These are phyloP conservation scores for Pterulicium gracile DNA, from an alignment of 1,284 basidiomycete species.

Conservation along the genomic window DNA sequence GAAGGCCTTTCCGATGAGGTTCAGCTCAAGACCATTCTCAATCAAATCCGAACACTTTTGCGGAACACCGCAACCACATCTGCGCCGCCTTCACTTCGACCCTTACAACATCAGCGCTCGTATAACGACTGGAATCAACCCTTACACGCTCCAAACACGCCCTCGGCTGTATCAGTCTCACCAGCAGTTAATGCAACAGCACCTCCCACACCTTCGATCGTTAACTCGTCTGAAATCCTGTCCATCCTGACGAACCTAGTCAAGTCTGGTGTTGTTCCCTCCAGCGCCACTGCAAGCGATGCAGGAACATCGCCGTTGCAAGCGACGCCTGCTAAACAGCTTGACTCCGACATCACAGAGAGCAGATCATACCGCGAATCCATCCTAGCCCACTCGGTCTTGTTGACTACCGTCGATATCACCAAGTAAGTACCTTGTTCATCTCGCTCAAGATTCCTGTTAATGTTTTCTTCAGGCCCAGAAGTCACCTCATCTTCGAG, in stretches of 20 bases:
- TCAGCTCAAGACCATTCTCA: conserved; percentile 74
- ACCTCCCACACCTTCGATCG: background rate
- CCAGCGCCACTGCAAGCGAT: conserved; percentile 38
- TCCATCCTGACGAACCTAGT: conserved; percentile 55
- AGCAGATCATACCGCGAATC: conserved; percentile 55
- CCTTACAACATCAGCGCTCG: conserved; percentile 10
- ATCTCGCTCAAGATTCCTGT: too few relatives aligned
- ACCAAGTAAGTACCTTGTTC: conserved; percentile 46
- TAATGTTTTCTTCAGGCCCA: too few relatives aligned
- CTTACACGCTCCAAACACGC: conserved; percentile 15
- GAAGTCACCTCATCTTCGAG: conserved; percentile 31
- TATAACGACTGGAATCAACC: conserved; percentile 19
- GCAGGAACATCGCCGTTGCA: conserved; percentile 32
- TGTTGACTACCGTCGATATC: conserved; percentile 63
- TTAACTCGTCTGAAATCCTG: conserved; percentile 30
- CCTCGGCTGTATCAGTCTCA: conserved; percentile 15
- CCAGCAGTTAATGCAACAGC: background rate
- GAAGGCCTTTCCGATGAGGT: conserved; percentile 68
- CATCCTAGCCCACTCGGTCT: conserved; percentile 61
- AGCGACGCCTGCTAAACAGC: conserved; percentile 24
- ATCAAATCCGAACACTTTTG: conserved; percentile 61
- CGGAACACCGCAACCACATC: conserved; percentile 28
- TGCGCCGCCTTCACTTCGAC: conserved; percentile 13
- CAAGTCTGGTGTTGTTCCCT: conserved; percentile 64
- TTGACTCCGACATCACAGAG: conserved; percentile 37